Evolutionary conservation across 2,329 filamentous ascomycete species (phyloP), one percentile per base, ranked within the genome.

Genomic region (Aschersonia sp.): DNA sequence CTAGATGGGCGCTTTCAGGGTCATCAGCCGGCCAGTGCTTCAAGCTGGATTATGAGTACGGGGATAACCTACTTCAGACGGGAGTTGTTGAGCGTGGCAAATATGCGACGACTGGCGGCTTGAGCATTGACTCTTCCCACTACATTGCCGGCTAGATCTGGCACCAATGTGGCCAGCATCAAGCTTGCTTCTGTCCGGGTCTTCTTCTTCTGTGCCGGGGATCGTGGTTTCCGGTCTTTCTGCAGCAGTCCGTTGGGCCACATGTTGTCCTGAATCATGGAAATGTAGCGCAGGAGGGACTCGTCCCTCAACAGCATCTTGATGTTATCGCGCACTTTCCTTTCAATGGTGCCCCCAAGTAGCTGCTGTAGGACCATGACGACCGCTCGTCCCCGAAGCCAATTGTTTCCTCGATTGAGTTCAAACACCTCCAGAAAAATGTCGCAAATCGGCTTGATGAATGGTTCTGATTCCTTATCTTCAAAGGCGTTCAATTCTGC

Each of bases 381-480:
- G 1, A 97, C 92, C 0, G 92, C 92, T 29, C 92, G 82, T 1
- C 92, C 94, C 41, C 94, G 85, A 4, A 98, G 78, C 94, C 92
- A 98, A 64, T 94, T 97, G 65, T 94, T 96, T 41, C 91, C 89
- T 51, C 84, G 82, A 63, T 96, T 94, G 40, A 98, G 75, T 59
- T 95, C 89, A 59, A 98, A 98, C 0, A 89, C 79, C 61, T 98
- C 92, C 12, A 98, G 77, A 66, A 98, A 98, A 51, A 98, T 82
- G 63, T 98, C 92, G 65, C 89, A 96, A 52, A 98, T 96, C 4
- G 92, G 94, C 62, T 96, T 98, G 58, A 98, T 92, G 59, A 98
- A 97, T 1, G 92, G 92, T 60, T 94, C 89, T 2, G 89, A 73
- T 56, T 95, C 88, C 58, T 82, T 83, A 60, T 86, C 83, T 65